Evolutionary conservation across 2,329 filamentous ascomycete genomes (phyloP).

Genomic region (Delphinella strobiligena): DNA sequence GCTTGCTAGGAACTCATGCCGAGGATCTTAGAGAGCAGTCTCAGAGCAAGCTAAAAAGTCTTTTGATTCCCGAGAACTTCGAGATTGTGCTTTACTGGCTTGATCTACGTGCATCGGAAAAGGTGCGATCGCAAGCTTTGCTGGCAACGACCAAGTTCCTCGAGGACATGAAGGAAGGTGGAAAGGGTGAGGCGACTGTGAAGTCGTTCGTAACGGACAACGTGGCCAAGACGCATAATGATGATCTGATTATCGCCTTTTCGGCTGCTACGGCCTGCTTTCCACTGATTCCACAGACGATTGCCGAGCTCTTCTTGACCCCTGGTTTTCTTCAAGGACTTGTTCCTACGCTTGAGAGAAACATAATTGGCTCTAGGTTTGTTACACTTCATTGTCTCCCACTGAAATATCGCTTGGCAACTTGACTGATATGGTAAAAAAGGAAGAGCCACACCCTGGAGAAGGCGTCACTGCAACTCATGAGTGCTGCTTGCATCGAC

Average conservation of each 20-base stretch:
- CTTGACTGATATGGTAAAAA: conserved; percentile 20
- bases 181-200: conserved; percentile 53
- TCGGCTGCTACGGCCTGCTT: conserved; percentile 85
- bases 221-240: conserved; percentile 63
- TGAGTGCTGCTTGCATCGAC: conserved; percentile 87
- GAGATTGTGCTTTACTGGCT: conserved; percentile 79
- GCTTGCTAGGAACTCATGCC: conserved; percentile 42
- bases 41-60: conserved; percentile 41
- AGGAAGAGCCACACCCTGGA: conserved; percentile 81
- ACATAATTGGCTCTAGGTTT: conserved; percentile 21
- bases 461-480: conserved; percentile 72
- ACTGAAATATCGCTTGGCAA: neutral
- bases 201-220: conserved; percentile 62
- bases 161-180: conserved; percentile 60
- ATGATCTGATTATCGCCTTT: conserved; percentile 83
- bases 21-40: conserved; percentile 16
- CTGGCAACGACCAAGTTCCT: conserved; percentile 74
- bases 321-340: conserved; percentile 76
- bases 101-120: conserved; percentile 65
- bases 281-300: conserved; percentile 67
- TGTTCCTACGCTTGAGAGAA: conserved; percentile 62
- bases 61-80: conserved; percentile 63
- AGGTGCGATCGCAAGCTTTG: conserved; percentile 69
- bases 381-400: too few species aligned
- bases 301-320: conserved; percentile 68